Percentiles rank a stretch among this genome's conserved stretches.
phyloP scores from a whole-genome alignment of 305 asterid species.

The Plantago coronopus region DNA sequence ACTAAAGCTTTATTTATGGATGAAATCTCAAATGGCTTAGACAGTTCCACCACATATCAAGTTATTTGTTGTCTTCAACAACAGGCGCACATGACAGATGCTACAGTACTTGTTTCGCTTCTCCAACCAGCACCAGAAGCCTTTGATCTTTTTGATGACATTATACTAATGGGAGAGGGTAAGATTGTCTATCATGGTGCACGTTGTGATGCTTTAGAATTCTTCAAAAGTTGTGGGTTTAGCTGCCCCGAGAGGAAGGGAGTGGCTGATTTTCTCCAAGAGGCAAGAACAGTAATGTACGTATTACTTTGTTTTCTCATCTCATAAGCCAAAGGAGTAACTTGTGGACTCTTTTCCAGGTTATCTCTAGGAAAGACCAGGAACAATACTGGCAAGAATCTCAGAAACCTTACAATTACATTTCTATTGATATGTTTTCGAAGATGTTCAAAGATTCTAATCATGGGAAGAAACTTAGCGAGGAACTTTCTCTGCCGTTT shows the following conservation, averaged over 20 bases:
- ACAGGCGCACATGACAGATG: constrained; percentile 61
- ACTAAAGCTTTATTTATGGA: constrained; percentile 73
- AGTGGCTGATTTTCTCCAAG: constrained; percentile 55
- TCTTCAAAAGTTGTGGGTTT: constrained; percentile 49
- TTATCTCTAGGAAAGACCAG: constrained; percentile 69
- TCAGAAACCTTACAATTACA: constrained; percentile 40
- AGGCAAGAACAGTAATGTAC: constrained; percentile 29
- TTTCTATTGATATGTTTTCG: constrained; percentile 47
- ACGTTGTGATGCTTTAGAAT: constrained; percentile 39
- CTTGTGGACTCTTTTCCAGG: constrained; percentile 38
- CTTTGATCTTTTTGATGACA: constrained; percentile 77
- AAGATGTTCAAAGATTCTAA: constrained; percentile 43
- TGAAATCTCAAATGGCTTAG: constrained; percentile 80
- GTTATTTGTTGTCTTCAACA: constrained; percentile 68
- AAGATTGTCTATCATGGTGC: constrained; percentile 72
- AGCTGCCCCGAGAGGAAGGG: constrained; percentile 62
- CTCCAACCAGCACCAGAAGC: constrained; percentile 94
- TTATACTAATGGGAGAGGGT: constrained; percentile 77
- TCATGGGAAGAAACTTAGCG: constrained; percentile 35
- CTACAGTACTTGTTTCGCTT: constrained; percentile 67
- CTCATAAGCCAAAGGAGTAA: neutral
- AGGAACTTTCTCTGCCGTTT: constrained; percentile 46
- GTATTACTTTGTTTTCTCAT: constrained; percentile 5
- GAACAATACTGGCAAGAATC: constrained; percentile 61
- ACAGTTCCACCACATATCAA: constrained; percentile 77